Percentiles rank a stretch among this genome's conserved stretches.
phyloP scores from a whole-genome alignment of 768 basidiomycete species.

The Holtermannia corniformis region DNA sequence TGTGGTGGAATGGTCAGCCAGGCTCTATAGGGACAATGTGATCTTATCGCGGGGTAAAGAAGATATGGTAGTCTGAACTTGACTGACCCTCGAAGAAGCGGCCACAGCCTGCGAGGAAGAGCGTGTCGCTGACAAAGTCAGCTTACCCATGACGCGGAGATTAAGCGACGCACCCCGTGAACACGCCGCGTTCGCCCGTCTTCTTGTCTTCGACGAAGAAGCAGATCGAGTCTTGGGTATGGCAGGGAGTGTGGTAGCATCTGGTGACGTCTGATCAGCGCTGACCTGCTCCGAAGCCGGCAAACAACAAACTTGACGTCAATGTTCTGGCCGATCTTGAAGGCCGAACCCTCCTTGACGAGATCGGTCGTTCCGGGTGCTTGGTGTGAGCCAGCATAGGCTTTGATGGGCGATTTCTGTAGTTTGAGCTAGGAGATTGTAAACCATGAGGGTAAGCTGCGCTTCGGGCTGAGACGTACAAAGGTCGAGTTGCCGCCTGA shows the following conservation, averaged over 20 bases:
- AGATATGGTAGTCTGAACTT: neutral
- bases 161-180: conserved; percentile 57
- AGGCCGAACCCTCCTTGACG: conserved; percentile 72
- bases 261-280: conserved; percentile 26
- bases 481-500: conserved; percentile 21
- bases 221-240: conserved; percentile 94
- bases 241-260: conserved; percentile 80
- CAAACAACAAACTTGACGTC: conserved; percentile 46
- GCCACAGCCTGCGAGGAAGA: conserved; percentile 77
- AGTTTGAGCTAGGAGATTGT: conserved; percentile 17
- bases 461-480: too few relatives aligned
- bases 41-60: too few relatives aligned
- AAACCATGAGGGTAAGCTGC: too few relatives aligned
- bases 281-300: conserved; percentile 25
- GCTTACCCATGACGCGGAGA: neutral
- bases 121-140: conserved; percentile 53
- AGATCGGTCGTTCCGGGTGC: conserved; percentile 59
- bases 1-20: conserved; percentile 43
- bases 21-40: too few relatives aligned
- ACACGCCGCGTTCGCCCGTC: conserved; percentile 58
- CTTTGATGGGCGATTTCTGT: conserved; percentile 47
- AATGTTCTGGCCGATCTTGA: conserved; percentile 51
- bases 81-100: conserved; percentile 69
- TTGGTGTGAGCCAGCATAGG: conserved; percentile 73
- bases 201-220: conserved; percentile 59